Percentiles rank a stretch among this genome's conserved stretches.
Conservation (phyloP, 352 stramenopile genomes). For the Phytophthora boehmeriae region DNA sequence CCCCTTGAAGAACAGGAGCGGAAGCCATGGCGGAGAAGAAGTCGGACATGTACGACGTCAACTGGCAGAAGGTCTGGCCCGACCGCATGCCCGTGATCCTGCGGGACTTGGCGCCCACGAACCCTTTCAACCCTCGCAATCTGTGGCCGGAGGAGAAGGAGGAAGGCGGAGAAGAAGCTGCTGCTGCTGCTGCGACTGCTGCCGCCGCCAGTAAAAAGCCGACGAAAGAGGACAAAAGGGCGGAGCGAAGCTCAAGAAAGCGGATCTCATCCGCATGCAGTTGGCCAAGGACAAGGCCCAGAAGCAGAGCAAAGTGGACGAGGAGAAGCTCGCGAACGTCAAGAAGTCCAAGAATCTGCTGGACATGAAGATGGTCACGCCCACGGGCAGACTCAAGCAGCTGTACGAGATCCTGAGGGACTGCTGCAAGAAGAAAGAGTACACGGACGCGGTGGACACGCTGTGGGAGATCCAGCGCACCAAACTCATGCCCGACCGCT, state of each 20-base stretch:
- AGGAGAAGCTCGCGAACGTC: slow-evolving; percentile 88
- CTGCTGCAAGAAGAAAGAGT: slow-evolving; percentile 87
- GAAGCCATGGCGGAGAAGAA: slow-evolving; percentile 64
- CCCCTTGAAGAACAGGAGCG: background rate
- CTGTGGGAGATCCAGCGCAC: slow-evolving; percentile 88
- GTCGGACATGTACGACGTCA: slow-evolving; percentile 84
- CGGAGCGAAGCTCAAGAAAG: slow-evolving; percentile 80
- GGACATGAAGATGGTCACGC: slow-evolving; percentile 88
- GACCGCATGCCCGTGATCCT: slow-evolving; percentile 90
- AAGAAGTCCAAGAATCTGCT: slow-evolving; percentile 84
- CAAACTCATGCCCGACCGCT: slow-evolving; percentile 60
- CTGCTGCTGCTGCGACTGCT: background rate
- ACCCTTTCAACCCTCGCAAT: slow-evolving; percentile 88
- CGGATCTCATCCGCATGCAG: slow-evolving; percentile 87
- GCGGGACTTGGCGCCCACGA: slow-evolving; percentile 81
- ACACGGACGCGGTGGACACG: slow-evolving; percentile 84
- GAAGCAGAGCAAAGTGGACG: slow-evolving; percentile 88
- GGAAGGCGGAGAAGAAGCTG: slow-evolving; percentile 46
- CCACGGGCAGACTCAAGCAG: slow-evolving; percentile 80
- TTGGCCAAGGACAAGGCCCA: slow-evolving; percentile 87
- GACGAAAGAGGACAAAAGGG: slow-evolving; percentile 53
- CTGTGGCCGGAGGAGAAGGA: slow-evolving; percentile 85
- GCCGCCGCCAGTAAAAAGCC: slow-evolving; percentile 28
- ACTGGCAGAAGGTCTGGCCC: slow-evolving; percentile 90
- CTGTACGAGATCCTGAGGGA: slow-evolving; percentile 87